Evolutionary conservation across 2,329 filamentous ascomycete species (phyloP).

Genomic region (Apiospora kogelbergensis): DNA sequence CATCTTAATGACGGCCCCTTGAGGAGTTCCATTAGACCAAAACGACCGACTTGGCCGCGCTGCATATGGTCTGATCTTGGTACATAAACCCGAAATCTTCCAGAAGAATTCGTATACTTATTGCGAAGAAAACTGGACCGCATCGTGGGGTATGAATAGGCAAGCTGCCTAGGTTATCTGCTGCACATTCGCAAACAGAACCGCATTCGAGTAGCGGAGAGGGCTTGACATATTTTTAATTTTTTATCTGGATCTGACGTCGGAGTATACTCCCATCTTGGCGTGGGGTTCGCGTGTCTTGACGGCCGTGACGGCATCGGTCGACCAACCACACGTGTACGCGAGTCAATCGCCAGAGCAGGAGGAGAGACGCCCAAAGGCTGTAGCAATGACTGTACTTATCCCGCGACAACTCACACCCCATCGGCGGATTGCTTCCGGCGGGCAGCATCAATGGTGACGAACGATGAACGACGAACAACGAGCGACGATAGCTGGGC

Average conservation of each 20-base stretch:
- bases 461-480: neutral
- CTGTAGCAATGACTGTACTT: neutral
- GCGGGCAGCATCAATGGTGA: neutral
- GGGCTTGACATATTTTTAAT: neutral
- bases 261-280: neutral
- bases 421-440: neutral
- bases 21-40: neutral
- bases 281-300: neutral
- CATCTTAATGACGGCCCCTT: neutral
- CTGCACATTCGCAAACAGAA: neutral
- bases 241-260: neutral
- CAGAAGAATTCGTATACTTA: neutral
- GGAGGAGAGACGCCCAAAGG: neutral
- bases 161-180: too few species aligned
- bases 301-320: neutral
- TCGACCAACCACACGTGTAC: neutral
- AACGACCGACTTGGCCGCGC: neutral
- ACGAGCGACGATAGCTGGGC: neutral
- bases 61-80: neutral
- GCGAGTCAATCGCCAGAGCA: neutral
- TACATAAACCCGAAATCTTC: neutral
- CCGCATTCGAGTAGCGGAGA: neutral
- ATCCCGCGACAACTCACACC: neutral
- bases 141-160: neutral
- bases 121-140: neutral